phyloP scores from a whole-genome alignment of 805 yeast genomes.

The Kodamaea restingae region DNA sequence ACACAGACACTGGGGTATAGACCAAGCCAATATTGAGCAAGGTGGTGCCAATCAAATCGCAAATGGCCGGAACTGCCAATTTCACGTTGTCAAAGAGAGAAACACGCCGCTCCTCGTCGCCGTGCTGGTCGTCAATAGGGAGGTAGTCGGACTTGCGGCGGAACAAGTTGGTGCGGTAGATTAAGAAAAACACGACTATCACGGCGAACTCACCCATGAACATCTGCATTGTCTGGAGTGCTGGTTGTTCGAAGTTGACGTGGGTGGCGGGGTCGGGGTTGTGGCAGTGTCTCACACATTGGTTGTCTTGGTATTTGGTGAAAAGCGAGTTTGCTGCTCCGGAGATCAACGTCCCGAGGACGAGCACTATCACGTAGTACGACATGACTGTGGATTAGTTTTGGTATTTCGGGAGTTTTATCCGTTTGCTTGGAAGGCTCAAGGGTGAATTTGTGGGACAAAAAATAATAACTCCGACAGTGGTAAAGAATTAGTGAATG shows the following conservation, averaged over 20 bases:
- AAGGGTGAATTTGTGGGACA: background rate
- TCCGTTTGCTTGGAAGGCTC: slow-evolving; percentile 6
- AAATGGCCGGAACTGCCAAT: slow-evolving; percentile 57
- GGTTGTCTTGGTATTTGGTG: slow-evolving; percentile 73
- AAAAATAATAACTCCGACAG: no score
- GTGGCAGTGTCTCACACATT: slow-evolving; percentile 57
- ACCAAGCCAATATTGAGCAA: slow-evolving; percentile 71
- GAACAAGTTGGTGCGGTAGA: slow-evolving; percentile 17
- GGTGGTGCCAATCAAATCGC: slow-evolving; percentile 73
- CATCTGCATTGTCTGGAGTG: slow-evolving; percentile 76
- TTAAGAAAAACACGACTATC: slow-evolving; percentile 36
- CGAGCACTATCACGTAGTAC: slow-evolving; percentile 10
- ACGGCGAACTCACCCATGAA: slow-evolving; percentile 65
- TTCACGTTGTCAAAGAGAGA: slow-evolving; percentile 17
- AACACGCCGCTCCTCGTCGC: slow-evolving; percentile 7
- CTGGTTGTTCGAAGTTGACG: slow-evolving; percentile 67
- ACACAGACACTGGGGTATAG: slow-evolving; percentile 72
- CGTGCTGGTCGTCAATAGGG: slow-evolving; percentile 11
- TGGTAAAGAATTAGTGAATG: no score
- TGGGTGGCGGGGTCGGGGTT: slow-evolving; percentile 41
- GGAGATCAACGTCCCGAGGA: slow-evolving; percentile 55
- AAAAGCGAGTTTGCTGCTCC: slow-evolving; percentile 73
- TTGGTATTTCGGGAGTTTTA: background rate
- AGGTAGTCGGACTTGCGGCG: slow-evolving; percentile 13
- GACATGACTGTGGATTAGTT: background rate